A percentile compares a stretch with the other conserved stretches of the same genome.
Conservation (phyloP, 306 rosid species). For the Vigna hirtella region DNA sequence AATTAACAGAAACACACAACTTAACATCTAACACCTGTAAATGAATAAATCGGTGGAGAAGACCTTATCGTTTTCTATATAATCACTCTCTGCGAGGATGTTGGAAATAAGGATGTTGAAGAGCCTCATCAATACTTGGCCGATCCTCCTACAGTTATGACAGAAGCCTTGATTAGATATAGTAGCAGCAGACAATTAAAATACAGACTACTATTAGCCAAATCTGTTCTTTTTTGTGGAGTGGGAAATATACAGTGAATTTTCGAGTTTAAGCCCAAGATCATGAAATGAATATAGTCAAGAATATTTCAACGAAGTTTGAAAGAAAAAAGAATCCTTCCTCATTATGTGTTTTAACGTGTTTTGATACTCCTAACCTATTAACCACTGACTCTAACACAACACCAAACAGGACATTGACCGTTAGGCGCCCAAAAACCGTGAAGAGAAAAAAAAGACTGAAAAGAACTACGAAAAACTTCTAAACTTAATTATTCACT, state of each 20-base stretch:
- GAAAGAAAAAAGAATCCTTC: background rate
- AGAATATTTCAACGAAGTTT: background rate
- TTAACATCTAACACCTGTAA: no score
- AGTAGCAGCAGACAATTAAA: conserved; percentile 21
- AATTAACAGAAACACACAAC: no score
- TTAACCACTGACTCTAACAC: no score
- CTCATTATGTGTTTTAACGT: background rate
- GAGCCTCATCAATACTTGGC: conserved; percentile 74
- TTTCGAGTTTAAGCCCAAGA: background rate
- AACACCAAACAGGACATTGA: background rate
- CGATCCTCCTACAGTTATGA: conserved; percentile 79
- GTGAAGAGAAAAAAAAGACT: no score
- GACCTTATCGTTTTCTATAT: conserved; percentile 4
- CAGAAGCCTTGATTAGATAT: conserved; percentile 29
- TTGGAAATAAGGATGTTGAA: conserved; percentile 86
- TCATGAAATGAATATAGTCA: background rate
- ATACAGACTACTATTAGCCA: conserved; percentile 1
- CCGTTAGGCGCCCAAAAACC: no score
- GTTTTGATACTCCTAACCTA: no score
- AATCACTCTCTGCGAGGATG: conserved; percentile 59
- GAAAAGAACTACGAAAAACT: no score
- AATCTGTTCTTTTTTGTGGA: background rate
- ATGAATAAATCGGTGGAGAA: conserved; percentile 17
- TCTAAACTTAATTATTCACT: no score
- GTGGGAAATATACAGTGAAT: background rate